phyloP scores from a whole-genome alignment of 1,139 yeast genomes.

The Yamadazyma sp. region DNA sequence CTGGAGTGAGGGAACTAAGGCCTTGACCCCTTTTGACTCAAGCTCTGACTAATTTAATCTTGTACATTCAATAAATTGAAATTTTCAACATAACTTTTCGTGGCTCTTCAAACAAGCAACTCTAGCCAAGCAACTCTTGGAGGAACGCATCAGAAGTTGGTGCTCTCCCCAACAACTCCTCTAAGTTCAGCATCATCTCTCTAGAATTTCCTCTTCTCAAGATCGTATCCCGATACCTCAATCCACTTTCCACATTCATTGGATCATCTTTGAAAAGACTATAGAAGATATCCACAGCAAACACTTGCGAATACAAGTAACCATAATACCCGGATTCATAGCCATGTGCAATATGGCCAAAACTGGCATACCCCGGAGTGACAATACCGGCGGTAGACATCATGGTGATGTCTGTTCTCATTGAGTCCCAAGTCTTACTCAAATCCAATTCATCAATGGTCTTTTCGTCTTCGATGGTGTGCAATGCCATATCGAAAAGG shows the following conservation, averaged over 20 bases:
- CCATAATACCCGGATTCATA: conserved; percentile 88
- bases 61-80: too few relatives aligned
- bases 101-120: not conserved
- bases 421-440: conserved; percentile 58
- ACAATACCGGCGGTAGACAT: conserved; percentile 54
- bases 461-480: conserved; percentile 47
- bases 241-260: conserved; percentile 60
- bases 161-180: conserved; percentile 70
- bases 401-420: conserved; percentile 59
- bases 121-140: conserved; percentile 44
- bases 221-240: conserved; percentile 67
- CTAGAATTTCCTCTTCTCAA: conserved; percentile 71
- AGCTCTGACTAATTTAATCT: conserved; percentile 20
- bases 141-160: conserved; percentile 74
- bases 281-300: conserved; percentile 81
- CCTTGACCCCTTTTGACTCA: conserved; percentile 62
- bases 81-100: too few relatives aligned
- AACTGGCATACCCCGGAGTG: conserved; percentile 71
- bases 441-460: conserved; percentile 47
- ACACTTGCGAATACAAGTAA: conserved; percentile 81
- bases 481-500: conserved; percentile 71
- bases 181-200: conserved; percentile 65
- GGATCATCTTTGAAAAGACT: conserved; percentile 70
- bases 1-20: conserved; percentile 85
- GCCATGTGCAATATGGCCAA: conserved; percentile 83